Evolutionary conservation across 2,329 filamentous ascomycete genomes (phyloP), one percentile per base, ranked within the genome.

Genomic region (Sporothrix sp.): DNA sequence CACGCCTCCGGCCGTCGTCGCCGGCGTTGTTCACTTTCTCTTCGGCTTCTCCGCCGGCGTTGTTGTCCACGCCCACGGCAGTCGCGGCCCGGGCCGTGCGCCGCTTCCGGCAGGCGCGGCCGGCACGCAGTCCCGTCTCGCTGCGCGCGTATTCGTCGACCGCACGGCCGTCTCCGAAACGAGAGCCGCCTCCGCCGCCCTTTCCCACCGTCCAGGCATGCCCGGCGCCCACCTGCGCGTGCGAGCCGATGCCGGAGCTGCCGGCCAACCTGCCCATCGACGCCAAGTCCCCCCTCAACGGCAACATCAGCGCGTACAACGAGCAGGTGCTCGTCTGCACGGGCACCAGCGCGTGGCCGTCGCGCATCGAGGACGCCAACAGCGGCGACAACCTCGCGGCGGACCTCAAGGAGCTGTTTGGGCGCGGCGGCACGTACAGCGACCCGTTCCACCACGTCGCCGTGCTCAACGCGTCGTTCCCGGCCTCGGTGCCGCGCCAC

Each of bases 321-420:
- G 84, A 94, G 65, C 89, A 96, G 59, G 77, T 96, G 3, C 67
- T 97, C 9, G 74, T 96, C 13, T 90, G 85, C 55, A 95, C 89
- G 0, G 89, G 87, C 4, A 79, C 81, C 54, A 69, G 75, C 27
- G 86, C 95, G 67, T 96, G 90, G 90, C 72, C 75, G 25, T 90
- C 85, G 61, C 78, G 79, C 52, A 94, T 96, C 55, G 89, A 95
- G 63, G 82, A 95, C 40, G 88, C 94, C 53, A 79, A 83, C 58
- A 75, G 67, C 60, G 78, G 71, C 14, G 75, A 81, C 57, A 83
- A 83, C 58, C 65, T 90, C 16, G 81, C 83, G 6, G 80, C 83
- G 33, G 82, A 86, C 50, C 65, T 96, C 52, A 91, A 87, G 63
- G 74, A 78, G 58, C 63, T 87, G 32, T 68, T 87, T 55, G 83